Evolutionary conservation across 345 rosid species (phyloP).

Genomic region (Geranium brycei): DNA sequence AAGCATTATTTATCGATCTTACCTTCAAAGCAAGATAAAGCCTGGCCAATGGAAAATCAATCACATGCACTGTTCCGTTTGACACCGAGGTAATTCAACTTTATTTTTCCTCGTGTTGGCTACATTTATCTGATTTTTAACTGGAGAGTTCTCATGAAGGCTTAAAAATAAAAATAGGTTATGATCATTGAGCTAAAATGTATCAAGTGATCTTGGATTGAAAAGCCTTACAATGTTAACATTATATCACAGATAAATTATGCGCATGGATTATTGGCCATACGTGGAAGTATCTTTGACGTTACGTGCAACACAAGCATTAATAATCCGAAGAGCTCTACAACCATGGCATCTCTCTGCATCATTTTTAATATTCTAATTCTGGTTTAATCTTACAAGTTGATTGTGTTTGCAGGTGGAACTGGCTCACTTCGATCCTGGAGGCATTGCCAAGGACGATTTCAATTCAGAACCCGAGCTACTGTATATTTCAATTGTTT

Average conservation of each 20-base stretch:
- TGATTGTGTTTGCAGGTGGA: slow-evolving; percentile 41
- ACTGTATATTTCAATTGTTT: slow-evolving; percentile 1
- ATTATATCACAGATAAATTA: too few species aligned
- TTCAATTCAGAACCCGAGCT: slow-evolving; percentile 38
- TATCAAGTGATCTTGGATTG: too few species aligned
- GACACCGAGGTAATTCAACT: slow-evolving; percentile 51
- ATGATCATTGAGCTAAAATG: not conserved
- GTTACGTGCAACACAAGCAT: too few species aligned
- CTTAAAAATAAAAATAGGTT: too few species aligned
- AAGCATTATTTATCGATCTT: slow-evolving; percentile 47
- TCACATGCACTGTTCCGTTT: slow-evolving; percentile 54
- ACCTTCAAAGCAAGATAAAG: slow-evolving; percentile 60
- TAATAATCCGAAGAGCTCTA: too few species aligned
- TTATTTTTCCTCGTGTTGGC: too few species aligned
- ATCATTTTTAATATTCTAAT: too few species aligned
- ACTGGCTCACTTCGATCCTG: slow-evolving; percentile 55
- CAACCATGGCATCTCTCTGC: too few species aligned
- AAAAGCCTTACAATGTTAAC: not conserved
- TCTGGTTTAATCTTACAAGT: too few species aligned
- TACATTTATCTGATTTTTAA: too few species aligned
- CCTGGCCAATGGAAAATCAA: slow-evolving; percentile 75
- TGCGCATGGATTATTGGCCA: too few species aligned
- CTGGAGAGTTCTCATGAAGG: too few species aligned
- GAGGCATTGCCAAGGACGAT: slow-evolving; percentile 62
- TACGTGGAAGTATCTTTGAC: not conserved